These are phyloP conservation scores for Phytophthora hibernalis DNA, from an alignment of 352 stramenopile genomes.

Conservation along the genomic window DNA sequence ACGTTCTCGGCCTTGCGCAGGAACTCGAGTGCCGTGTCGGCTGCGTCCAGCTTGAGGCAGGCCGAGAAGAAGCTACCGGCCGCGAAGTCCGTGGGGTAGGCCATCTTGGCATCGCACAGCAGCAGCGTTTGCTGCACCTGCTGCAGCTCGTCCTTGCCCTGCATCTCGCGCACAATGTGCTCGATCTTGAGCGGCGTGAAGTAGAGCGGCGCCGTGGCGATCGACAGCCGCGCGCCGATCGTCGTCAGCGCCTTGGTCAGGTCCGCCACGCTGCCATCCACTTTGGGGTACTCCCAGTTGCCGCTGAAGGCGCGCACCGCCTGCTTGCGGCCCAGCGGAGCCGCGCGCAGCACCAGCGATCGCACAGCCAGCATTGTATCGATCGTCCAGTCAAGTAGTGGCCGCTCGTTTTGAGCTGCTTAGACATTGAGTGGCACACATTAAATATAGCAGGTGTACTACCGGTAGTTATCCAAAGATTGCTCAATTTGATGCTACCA, in stretches of 20 bases:
- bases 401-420: constrained; percentile 17
- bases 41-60: constrained; percentile 64
- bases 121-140: constrained; percentile 78
- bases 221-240: constrained; percentile 80
- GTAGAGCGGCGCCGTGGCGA: constrained; percentile 80
- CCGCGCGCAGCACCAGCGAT: constrained; percentile 26
- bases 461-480: no score
- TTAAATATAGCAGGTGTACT: background rate
- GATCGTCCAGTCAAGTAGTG: constrained; percentile 24
- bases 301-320: constrained; percentile 70
- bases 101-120: constrained; percentile 81
- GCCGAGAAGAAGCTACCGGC: constrained; percentile 69
- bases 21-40: constrained; percentile 77
- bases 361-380: constrained; percentile 38
- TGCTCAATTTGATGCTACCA: no score
- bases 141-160: constrained; percentile 71
- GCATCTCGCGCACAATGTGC: constrained; percentile 83
- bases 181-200: constrained; percentile 87
- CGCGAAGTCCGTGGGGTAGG: constrained; percentile 72
- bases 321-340: constrained; percentile 20
- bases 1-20: constrained; percentile 73
- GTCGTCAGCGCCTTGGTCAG: constrained; percentile 73
- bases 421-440: background rate
- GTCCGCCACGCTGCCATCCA: constrained; percentile 75
- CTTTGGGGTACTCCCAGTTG: constrained; percentile 85